Evolutionary conservation across 805 yeast species (phyloP).

Genomic region (Suhomyces canberraensis): DNA sequence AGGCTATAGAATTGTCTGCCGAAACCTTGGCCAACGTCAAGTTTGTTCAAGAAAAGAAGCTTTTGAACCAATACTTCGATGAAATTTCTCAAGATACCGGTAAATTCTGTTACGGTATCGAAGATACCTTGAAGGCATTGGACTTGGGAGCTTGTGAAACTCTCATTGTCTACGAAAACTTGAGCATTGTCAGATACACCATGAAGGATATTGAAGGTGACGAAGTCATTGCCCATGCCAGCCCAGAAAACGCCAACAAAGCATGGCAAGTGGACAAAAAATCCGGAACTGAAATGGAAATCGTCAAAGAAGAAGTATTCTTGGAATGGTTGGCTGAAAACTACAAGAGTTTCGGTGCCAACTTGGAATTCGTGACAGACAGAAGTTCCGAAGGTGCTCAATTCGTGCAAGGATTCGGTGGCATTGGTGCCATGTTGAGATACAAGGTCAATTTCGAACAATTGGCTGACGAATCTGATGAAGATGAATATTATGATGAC

Average conservation of each 20-base stretch:
- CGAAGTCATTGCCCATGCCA: slow-evolving; percentile 67
- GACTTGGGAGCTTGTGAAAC: slow-evolving; percentile 96
- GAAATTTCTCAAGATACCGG: slow-evolving; percentile 98
- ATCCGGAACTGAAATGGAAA: slow-evolving; percentile 91
- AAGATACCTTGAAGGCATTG: slow-evolving; percentile 92
- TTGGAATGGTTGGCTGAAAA: slow-evolving; percentile 98
- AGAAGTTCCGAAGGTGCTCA: slow-evolving; percentile 98
- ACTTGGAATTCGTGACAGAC: slow-evolving; percentile 94
- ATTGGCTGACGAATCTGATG: slow-evolving; percentile 83
- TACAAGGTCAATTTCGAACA: slow-evolving; percentile 97
- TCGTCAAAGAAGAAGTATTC: slow-evolving; percentile 76
- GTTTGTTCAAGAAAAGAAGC: slow-evolving; percentile 96
- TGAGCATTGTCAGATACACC: slow-evolving; percentile 79
- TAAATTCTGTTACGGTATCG: slow-evolving; percentile 95
- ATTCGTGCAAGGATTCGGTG: slow-evolving; percentile 97
- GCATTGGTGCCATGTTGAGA: slow-evolving; percentile 94
- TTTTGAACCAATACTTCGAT: slow-evolving; percentile 87
- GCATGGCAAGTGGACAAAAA: slow-evolving; percentile 73
- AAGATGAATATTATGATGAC: slow-evolving; percentile 77
- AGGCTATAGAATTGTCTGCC: slow-evolving; percentile 96
- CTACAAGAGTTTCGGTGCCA: slow-evolving; percentile 91
- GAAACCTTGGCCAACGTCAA: slow-evolving; percentile 96
- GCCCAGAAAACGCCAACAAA: slow-evolving; percentile 72
- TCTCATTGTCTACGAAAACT: slow-evolving; percentile 88
- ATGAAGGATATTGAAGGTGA: slow-evolving; percentile 80